Evolutionary conservation across 371 early-diverging fungal genomes (phyloP), one percentile per base, ranked within the genome.

Genomic region (Mortierella sp.): DNA sequence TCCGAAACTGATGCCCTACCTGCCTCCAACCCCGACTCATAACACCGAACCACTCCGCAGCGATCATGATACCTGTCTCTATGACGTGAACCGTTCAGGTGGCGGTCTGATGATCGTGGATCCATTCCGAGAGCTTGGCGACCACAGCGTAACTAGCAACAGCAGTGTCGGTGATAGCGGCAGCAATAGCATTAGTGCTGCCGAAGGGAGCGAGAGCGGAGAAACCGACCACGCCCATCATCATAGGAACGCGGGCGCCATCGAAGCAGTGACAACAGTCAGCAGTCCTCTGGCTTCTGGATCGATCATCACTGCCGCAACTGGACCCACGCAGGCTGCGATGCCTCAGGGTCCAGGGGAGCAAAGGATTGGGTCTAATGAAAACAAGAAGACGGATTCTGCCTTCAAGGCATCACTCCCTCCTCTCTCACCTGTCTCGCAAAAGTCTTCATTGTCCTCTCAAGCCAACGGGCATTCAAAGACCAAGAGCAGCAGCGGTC

Each of bases 1-100:
- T 21, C 91, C 90, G 11, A 63, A 49, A 31, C 46, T 81, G 19
- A 63, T 78, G 50, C 81, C 81, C 2, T 81, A 81, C 31, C 50
- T 81, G 24, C 81, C 81, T 7, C 73, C 81, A 14, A 72, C 76
- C 3, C 78, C 79, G 34, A 56, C 72, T 21, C 61, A 66, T 48
- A 72, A 72, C 43, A 50, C 60, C 0, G 72, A 72, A 27, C 51
- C 66, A 0, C 54, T 72, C 21, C 44, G 72, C n/a, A 72, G 72
- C 28, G 72, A 72, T 11, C 72, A 72, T 19, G 72, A 72, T 43
- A 23, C 86, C 79, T 78, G 70, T 76, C 56, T 73, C 55, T 37
- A 76, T 56, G 26, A 81, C 83, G 53, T 80, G 80, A 54, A 70
- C 80, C 21, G 55, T 72, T 44, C 72, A 48, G 62, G 81, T 64